Percentiles rank a stretch among this genome's conserved stretches.
These are phyloP conservation scores for Yarrowia osloensis DNA, from an alignment of 805 yeast genomes.

Conservation along the genomic window DNA sequence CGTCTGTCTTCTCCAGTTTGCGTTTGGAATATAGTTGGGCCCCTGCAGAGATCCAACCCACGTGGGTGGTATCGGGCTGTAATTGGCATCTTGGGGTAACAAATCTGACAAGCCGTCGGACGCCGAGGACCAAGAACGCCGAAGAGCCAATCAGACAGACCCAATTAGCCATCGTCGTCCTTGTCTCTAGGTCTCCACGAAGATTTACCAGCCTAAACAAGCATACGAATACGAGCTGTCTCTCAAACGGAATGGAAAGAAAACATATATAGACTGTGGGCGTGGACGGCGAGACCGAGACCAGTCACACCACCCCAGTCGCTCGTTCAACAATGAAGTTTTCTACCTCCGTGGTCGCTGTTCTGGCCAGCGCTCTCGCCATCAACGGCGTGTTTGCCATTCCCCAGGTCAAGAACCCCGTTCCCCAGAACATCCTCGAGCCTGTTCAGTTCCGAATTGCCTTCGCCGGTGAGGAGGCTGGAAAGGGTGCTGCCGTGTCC, in stretches of 20 bases:
- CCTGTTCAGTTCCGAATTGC: slow-evolving; percentile 26
- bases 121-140: background rate
- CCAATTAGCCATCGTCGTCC: background rate
- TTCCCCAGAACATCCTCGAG: slow-evolving; percentile 4
- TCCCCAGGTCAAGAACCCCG: slow-evolving; percentile 27
- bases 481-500: slow-evolving; percentile 13
- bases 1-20: background rate
- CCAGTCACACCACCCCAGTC: background rate
- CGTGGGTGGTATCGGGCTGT: background rate
- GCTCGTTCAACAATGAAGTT: slow-evolving; percentile 5
- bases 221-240: slow-evolving; percentile 10
- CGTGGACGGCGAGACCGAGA: background rate
- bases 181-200: background rate
- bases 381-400: slow-evolving; percentile 8
- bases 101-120: background rate
- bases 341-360: slow-evolving; percentile 1
- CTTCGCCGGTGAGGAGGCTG: background rate
- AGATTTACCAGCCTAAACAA: background rate
- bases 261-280: background rate
- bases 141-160: background rate
- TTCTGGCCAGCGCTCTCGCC: slow-evolving; percentile 2
- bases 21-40: background rate
- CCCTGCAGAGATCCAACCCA: background rate
- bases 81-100: background rate
- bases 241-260: background rate